Conservation (phyloP, 768 basidiomycete genomes). For the Hypholoma sublateritium region DNA sequence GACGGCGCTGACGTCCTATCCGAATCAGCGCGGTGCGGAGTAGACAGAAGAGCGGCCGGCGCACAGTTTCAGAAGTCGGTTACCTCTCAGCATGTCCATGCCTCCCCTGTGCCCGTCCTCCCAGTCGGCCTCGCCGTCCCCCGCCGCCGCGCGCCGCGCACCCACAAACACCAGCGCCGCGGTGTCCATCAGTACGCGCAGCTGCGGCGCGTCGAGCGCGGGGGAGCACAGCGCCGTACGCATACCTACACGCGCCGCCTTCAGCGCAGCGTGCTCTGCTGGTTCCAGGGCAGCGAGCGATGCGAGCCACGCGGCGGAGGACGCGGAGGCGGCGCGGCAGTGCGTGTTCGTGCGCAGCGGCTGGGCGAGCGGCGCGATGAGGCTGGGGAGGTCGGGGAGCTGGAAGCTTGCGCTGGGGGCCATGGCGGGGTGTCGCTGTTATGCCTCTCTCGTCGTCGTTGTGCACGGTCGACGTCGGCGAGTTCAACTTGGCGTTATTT, state of each 20-base stretch:
- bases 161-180: slow-evolving; percentile 41
- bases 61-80: slow-evolving; percentile 37
- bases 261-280: slow-evolving; percentile 25
- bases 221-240: slow-evolving; percentile 61
- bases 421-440: background rate
- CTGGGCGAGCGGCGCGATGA: slow-evolving; percentile 28
- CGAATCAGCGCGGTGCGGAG: slow-evolving; percentile 4
- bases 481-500: background rate
- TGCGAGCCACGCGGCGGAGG: slow-evolving; percentile 33
- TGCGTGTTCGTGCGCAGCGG: slow-evolving; percentile 37
- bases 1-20: background rate
- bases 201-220: slow-evolving; percentile 53
- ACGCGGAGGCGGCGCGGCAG: slow-evolving; percentile 30
- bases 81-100: slow-evolving; percentile 20
- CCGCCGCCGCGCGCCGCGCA: slow-evolving; percentile 20
- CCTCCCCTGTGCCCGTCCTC: slow-evolving; percentile 5
- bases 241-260: slow-evolving; percentile 39
- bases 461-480: background rate
- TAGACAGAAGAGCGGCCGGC: slow-evolving; percentile 17
- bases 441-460: background rate
- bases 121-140: background rate
- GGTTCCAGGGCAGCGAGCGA: background rate
- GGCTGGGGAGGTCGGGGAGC: slow-evolving; percentile 38
- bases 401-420: slow-evolving; percentile 33
- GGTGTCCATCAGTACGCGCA: slow-evolving; percentile 51